Conservation (phyloP, 306 rosid genomes). For the Citrullus mucosospermus region DNA sequence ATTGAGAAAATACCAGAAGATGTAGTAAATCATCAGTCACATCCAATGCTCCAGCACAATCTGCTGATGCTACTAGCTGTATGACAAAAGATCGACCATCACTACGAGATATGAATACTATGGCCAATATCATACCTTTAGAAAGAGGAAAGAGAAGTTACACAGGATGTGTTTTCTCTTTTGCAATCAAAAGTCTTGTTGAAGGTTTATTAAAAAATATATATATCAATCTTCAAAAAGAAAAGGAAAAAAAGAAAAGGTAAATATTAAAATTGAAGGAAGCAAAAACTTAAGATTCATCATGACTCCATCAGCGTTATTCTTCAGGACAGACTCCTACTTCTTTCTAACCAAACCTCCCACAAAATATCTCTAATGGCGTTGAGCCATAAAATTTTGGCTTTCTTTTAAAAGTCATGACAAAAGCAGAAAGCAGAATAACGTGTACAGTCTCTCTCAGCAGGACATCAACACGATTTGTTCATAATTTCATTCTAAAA, state of each 20-base stretch:
- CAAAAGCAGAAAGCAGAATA: background rate
- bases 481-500: background rate
- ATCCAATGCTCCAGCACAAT: conserved; percentile 97
- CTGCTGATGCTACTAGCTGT: conserved; percentile 98
- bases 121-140: background rate
- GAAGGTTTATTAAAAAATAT: background rate
- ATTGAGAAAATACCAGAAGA: conserved; percentile 47
- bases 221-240: background rate
- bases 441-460: background rate
- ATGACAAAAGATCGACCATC: conserved; percentile 32
- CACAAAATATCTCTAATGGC: background rate
- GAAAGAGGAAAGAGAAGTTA: background rate
- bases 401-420: background rate
- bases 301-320: background rate
- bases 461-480: background rate
- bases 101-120: background rate
- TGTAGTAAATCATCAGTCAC: conserved; percentile 86
- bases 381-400: background rate
- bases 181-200: background rate
- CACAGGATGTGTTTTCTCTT: background rate
- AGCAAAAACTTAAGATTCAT: background rate
- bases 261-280: background rate
- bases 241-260: background rate
- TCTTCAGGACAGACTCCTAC: background rate
- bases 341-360: background rate